These are phyloP conservation scores for Dictyostelium capitatum DNA, from an alignment of 78 protist species.

Conservation along the genomic window DNA sequence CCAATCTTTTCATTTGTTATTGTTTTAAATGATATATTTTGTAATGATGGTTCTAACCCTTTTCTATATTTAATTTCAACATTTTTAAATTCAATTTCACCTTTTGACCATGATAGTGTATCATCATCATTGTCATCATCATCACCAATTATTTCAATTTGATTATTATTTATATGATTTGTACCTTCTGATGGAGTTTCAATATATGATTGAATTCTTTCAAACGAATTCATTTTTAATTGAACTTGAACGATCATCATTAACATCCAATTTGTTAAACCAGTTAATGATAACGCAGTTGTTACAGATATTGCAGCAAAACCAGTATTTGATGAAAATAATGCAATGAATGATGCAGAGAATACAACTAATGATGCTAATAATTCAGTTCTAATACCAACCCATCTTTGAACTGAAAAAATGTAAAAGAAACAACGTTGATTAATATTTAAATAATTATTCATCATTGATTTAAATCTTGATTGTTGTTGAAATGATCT, in stretches of 20 bases:
- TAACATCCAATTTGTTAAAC: slow-evolving; percentile 13
- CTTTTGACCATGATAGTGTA: slow-evolving; percentile 33
- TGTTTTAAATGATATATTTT: slow-evolving; percentile 41
- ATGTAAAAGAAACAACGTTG: slow-evolving; percentile 44
- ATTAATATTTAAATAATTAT: slow-evolving; percentile 25
- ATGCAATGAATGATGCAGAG: slow-evolving; percentile 42
- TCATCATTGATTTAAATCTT: slow-evolving; percentile 17
- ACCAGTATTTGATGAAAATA: slow-evolving; percentile 49
- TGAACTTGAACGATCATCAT: slow-evolving; percentile 72
- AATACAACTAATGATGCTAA: slow-evolving; percentile 50
- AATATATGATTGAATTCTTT: slow-evolving; percentile 43
- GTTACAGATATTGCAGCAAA: slow-evolving; percentile 80
- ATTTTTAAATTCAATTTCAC: slow-evolving; percentile 73
- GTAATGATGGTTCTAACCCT: slow-evolving; percentile 72
- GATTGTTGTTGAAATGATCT: slow-evolving; percentile 84
- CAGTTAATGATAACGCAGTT: slow-evolving; percentile 68
- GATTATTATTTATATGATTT: slow-evolving; percentile 20
- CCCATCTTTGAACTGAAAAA: slow-evolving; percentile 85
- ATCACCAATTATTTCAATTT: neutral
- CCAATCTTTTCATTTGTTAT: slow-evolving; percentile 87
- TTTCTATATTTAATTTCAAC: slow-evolving; percentile 86
- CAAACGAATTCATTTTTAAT: slow-evolving; percentile 86
- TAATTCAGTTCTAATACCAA: slow-evolving; percentile 84
- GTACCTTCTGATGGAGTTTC: slow-evolving; percentile 47
- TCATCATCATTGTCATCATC: neutral